Evolutionary conservation across 2,329 filamentous ascomycete species (phyloP).

Genomic region (Diaporthe eres): DNA sequence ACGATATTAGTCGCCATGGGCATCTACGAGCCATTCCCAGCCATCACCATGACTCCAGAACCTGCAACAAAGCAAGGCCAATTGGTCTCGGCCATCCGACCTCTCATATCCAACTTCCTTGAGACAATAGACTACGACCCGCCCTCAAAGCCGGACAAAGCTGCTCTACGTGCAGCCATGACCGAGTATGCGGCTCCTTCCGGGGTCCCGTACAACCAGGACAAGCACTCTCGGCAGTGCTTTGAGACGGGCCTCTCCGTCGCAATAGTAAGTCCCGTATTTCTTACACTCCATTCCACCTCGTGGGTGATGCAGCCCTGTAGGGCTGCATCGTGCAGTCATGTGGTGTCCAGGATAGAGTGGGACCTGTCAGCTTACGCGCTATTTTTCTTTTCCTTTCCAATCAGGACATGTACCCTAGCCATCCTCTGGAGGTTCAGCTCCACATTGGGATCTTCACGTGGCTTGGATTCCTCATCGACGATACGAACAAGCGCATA

Average conservation of each 20-base stretch:
- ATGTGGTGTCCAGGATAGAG: neutral
- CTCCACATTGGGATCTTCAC: slow-evolving; percentile 52
- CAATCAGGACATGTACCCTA: slow-evolving; percentile 42
- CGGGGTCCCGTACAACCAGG: slow-evolving; percentile 22
- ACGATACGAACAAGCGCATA: slow-evolving; percentile 46
- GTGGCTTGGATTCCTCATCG: slow-evolving; percentile 49
- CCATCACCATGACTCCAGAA: neutral
- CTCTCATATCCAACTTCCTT: slow-evolving; percentile 30
- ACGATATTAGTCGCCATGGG: slow-evolving; percentile 10
- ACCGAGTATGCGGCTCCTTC: slow-evolving; percentile 25
- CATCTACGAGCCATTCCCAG: neutral
- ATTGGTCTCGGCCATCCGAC: slow-evolving; percentile 19
- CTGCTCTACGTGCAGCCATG: slow-evolving; percentile 23
- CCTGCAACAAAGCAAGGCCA: neutral
- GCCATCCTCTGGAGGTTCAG: slow-evolving; percentile 46
- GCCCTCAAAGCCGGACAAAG: slow-evolving; percentile 1
- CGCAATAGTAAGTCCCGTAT: slow-evolving; percentile 11
- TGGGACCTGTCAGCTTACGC: slow-evolving; percentile 31
- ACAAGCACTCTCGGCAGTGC: slow-evolving; percentile 31
- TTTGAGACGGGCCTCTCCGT: slow-evolving; percentile 33
- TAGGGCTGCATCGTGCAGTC: slow-evolving; percentile 25
- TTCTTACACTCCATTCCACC: slow-evolving; percentile 30
- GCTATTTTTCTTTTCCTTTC: neutral
- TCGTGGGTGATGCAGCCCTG: slow-evolving; percentile 21
- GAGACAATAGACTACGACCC: slow-evolving; percentile 26